Conservation (phyloP, 2,329 filamentous ascomycete genomes). For the Fusarium staphyleae region DNA sequence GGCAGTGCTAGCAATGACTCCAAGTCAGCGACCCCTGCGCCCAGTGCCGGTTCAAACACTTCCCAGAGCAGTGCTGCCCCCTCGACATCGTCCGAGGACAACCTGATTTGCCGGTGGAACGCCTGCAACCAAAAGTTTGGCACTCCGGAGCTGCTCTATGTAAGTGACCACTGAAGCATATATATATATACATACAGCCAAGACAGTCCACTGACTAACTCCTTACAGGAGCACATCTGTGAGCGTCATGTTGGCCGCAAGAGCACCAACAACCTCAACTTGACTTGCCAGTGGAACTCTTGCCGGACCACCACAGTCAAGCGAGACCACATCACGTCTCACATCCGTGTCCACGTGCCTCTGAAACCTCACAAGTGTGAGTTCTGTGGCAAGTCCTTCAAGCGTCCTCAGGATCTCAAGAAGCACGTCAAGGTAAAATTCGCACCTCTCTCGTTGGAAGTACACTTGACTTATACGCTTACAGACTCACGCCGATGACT, state of each 20-base stretch:
- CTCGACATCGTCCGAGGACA: slow-evolving; percentile 56
- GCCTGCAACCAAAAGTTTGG: slow-evolving; percentile 65
- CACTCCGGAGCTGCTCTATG: slow-evolving; percentile 66
- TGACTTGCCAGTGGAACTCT: slow-evolving; percentile 96
- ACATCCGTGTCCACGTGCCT: slow-evolving; percentile 98
- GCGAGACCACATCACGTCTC: slow-evolving; percentile 98
- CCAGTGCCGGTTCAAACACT: slow-evolving; percentile 56
- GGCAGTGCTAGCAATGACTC: slow-evolving; percentile 55
- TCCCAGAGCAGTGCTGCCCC: slow-evolving; percentile 53
- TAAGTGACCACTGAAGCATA: slow-evolving; percentile 51
- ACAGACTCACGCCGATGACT: slow-evolving; percentile 92
- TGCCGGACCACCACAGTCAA: slow-evolving; percentile 98
- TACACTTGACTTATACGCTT: slow-evolving; percentile 31
- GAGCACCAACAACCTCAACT: slow-evolving; percentile 97
- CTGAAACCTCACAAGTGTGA: slow-evolving; percentile 99
- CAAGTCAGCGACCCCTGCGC: slow-evolving; percentile 61
- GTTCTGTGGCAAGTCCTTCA: slow-evolving; percentile 98
- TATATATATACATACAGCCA: too few species aligned
- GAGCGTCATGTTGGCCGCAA: slow-evolving; percentile 98
- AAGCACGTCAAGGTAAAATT: slow-evolving; percentile 87
- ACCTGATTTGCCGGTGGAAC: slow-evolving; percentile 67
- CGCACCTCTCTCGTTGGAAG: not conserved
- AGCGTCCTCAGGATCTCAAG: slow-evolving; percentile 97
- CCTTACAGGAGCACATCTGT: slow-evolving; percentile 89
- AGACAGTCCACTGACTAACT: slow-evolving; percentile 20